phyloP scores from a whole-genome alignment of 345 rosid genomes.

The Lepidium africanum region DNA sequence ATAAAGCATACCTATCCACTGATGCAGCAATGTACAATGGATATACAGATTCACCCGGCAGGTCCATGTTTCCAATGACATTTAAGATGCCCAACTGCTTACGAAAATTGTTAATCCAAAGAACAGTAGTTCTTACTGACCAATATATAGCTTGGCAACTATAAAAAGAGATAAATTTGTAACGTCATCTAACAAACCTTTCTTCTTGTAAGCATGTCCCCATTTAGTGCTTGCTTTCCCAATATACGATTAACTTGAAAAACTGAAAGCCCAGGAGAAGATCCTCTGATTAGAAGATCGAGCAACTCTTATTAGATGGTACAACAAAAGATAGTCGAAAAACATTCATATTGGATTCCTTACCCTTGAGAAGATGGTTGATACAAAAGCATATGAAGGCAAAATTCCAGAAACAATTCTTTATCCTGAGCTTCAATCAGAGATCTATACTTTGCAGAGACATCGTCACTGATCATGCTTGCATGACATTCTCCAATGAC shows the following conservation, averaged over 20 bases:
- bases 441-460: constrained; percentile 58
- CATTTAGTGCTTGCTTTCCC: constrained; percentile 67
- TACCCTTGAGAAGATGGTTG: constrained; percentile 73
- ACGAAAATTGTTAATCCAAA: neutral
- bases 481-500: constrained; percentile 91
- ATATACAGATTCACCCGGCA: constrained; percentile 68
- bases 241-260: constrained; percentile 61
- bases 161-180: neutral
- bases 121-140: neutral
- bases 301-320: constrained; percentile 23
- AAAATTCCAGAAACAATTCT: constrained; percentile 74
- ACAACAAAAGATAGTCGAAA: neutral
- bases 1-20: constrained; percentile 52
- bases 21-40: constrained; percentile 70
- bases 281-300: constrained; percentile 47
- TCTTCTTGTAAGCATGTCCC: constrained; percentile 58
- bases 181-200: constrained; percentile 44
- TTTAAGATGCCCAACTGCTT: constrained; percentile 83
- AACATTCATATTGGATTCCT: constrained; percentile 20
- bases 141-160: constrained; percentile 4
- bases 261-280: constrained; percentile 82
- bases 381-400: constrained; percentile 65
- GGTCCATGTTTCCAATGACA: constrained; percentile 73
- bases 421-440: constrained; percentile 42
- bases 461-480: constrained; percentile 48